Evolutionary conservation across 2,329 filamentous ascomycete species (phyloP).

Genomic region (Arachnomyces sp.): DNA sequence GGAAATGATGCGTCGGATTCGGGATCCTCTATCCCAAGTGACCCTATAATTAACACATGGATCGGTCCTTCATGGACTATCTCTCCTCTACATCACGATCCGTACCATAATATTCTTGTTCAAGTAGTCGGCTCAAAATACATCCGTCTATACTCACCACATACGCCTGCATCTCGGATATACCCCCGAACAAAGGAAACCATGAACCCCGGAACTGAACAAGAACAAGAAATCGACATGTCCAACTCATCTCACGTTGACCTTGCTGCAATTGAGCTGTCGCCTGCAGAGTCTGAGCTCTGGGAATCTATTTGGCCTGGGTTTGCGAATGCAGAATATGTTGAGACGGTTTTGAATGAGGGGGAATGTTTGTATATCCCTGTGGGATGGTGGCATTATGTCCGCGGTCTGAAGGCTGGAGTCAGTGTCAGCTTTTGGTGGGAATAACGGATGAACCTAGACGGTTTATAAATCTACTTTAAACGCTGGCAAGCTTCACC

Average conservation of each 20-base stretch:
- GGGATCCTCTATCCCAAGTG: slow-evolving; percentile 19
- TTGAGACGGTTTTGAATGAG: slow-evolving; percentile 68
- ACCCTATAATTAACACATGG: slow-evolving; percentile 81
- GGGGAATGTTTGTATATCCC: slow-evolving; percentile 88
- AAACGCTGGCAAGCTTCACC: too few species aligned
- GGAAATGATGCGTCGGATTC: slow-evolving; percentile 5
- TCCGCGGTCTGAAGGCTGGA: slow-evolving; percentile 74
- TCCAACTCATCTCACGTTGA: slow-evolving; percentile 80
- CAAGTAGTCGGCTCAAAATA: slow-evolving; percentile 91
- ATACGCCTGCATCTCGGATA: slow-evolving; percentile 42
- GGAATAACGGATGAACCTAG: slow-evolving; percentile 43
- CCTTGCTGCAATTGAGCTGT: slow-evolving; percentile 59
- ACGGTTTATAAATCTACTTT: too few species aligned
- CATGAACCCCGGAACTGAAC: slow-evolving; percentile 15
- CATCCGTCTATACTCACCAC: slow-evolving; percentile 74
- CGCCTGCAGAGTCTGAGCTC: slow-evolving; percentile 33
- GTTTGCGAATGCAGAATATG: slow-evolving; percentile 56
- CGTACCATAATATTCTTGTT: slow-evolving; percentile 83
- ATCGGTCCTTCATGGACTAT: slow-evolving; percentile 82
- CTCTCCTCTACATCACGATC: slow-evolving; percentile 87
- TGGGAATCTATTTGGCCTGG: slow-evolving; percentile 43
- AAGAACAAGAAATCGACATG: slow-evolving; percentile 73
- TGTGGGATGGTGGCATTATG: slow-evolving; percentile 97
- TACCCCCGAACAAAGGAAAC: slow-evolving; percentile 32
- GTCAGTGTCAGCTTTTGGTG: slow-evolving; percentile 98